Evolutionary conservation across 208 protist species (phyloP).

Genomic region (Leishmania amazonensis): DNA sequence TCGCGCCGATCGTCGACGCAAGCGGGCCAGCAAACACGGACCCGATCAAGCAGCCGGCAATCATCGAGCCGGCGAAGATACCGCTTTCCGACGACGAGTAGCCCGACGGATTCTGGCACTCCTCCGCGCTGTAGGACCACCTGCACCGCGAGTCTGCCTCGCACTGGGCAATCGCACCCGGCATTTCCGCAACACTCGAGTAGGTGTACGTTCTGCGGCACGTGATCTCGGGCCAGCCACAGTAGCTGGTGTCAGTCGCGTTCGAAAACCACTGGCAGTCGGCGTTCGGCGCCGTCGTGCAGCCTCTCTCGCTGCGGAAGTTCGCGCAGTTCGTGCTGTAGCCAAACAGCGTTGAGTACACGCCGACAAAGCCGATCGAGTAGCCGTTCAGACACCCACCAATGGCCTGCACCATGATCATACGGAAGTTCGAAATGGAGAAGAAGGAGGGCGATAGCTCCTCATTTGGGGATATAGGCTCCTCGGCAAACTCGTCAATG

Average conservation of each 20-base stretch:
- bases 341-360: constrained; percentile 66
- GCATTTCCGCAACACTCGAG: background rate
- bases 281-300: constrained; percentile 48
- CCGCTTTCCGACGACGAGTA: constrained; percentile 63
- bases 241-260: constrained; percentile 11
- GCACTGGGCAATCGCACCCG: constrained; percentile 13
- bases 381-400: constrained; percentile 68
- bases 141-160: constrained; percentile 38
- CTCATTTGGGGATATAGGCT: background rate
- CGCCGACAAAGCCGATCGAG: constrained; percentile 75
- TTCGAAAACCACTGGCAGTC: constrained; percentile 56
- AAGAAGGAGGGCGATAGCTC: constrained; percentile 21
- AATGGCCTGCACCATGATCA: constrained; percentile 36
- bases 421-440: background rate
- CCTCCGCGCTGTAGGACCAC: constrained; percentile 50
- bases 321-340: constrained; percentile 60
- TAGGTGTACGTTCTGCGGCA: constrained; percentile 34
- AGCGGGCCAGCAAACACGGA: constrained; percentile 65
- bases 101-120: constrained; percentile 60
- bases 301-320: constrained; percentile 35
- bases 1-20: constrained; percentile 46
- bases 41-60: constrained; percentile 78
- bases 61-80: constrained; percentile 86
- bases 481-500: background rate
- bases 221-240: constrained; percentile 42